Percentiles rank a stretch among this genome's conserved stretches.
Evolutionary conservation across 2,329 filamentous ascomycete species (phyloP).

Genomic region (Cephalotrichum gorgonifer): DNA sequence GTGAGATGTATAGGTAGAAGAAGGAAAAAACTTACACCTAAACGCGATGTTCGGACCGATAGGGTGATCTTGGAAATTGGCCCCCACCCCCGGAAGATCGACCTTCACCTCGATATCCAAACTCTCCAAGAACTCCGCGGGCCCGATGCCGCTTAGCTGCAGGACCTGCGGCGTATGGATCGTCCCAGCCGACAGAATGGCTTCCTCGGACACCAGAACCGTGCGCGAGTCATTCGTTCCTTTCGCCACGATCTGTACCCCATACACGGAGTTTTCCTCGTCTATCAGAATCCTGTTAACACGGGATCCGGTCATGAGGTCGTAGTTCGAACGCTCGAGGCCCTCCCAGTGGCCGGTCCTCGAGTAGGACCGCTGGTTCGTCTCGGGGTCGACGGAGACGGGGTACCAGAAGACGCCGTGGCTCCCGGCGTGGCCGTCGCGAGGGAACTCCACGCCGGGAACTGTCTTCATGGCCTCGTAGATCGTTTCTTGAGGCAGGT

Average conservation of each 20-base stretch:
- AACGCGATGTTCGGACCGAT: conserved; percentile 12
- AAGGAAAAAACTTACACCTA: conserved; percentile 8
- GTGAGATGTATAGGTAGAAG: neutral
- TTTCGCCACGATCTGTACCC: conserved; percentile 16
- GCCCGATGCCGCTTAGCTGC: conserved; percentile 38
- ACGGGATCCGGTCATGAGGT: conserved; percentile 13
- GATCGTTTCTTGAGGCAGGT: conserved; percentile 11
- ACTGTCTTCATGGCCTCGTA: conserved; percentile 15
- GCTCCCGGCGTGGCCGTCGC: conserved; percentile 14
- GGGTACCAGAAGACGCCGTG: conserved; percentile 16
- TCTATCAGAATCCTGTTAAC: conserved; percentile 14
- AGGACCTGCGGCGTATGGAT: conserved; percentile 44
- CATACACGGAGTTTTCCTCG: conserved; percentile 12
- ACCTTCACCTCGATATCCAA: conserved; percentile 31
- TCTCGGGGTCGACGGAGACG: conserved; percentile 13
- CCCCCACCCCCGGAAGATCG: conserved; percentile 48
- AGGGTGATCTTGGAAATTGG: conserved; percentile 46
- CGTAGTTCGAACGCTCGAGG: conserved; percentile 13
- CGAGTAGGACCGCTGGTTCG: conserved; percentile 13
- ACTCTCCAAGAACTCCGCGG: conserved; percentile 24
- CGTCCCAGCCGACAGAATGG: conserved; percentile 38
- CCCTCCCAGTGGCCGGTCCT: conserved; percentile 16
- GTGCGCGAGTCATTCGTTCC: conserved; percentile 10
- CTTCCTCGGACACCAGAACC: conserved; percentile 28
- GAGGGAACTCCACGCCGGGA: conserved; percentile 13